phyloP scores from a whole-genome alignment of 305 asterid genomes.

The Fraxinus greggii region DNA sequence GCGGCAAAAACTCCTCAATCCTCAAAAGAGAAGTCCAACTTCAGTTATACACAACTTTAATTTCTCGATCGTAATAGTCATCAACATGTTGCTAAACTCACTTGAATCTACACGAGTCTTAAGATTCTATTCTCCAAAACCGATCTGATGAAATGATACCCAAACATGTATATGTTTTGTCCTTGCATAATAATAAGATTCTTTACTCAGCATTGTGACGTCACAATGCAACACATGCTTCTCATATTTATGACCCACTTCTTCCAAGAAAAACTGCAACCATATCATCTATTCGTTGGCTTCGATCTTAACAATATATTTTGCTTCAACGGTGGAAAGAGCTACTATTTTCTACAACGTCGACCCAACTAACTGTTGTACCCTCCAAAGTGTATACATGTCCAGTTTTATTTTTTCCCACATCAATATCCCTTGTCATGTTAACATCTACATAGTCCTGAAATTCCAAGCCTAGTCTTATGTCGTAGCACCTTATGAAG shows the following conservation, averaged over 20 bases:
- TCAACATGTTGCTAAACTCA: not conserved
- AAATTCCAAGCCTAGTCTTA: not conserved
- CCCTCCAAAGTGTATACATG: too few species aligned
- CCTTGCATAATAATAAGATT: not conserved
- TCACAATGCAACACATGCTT: not conserved
- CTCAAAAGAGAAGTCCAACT: not conserved
- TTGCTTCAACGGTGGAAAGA: not conserved
- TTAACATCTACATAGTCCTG: not conserved
- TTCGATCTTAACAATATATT: not conserved
- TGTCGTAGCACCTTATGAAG: not conserved
- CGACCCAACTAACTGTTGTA: not conserved
- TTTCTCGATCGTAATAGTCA: not conserved
- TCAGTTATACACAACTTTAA: not conserved
- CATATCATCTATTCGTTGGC: not conserved
- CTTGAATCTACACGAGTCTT: not conserved
- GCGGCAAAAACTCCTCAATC: not conserved
- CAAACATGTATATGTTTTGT: too few species aligned
- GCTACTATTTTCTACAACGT: not conserved
- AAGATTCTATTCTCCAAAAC: not conserved
- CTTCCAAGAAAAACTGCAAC: too few species aligned
- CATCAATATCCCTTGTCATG: not conserved
- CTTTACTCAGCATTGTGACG: not conserved
- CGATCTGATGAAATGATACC: not conserved
- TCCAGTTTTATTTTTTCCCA: too few species aligned
- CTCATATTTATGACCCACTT: not conserved